Evolutionary conservation across 768 basidiomycete species (phyloP).

Genomic region (Pholiota molesta): DNA sequence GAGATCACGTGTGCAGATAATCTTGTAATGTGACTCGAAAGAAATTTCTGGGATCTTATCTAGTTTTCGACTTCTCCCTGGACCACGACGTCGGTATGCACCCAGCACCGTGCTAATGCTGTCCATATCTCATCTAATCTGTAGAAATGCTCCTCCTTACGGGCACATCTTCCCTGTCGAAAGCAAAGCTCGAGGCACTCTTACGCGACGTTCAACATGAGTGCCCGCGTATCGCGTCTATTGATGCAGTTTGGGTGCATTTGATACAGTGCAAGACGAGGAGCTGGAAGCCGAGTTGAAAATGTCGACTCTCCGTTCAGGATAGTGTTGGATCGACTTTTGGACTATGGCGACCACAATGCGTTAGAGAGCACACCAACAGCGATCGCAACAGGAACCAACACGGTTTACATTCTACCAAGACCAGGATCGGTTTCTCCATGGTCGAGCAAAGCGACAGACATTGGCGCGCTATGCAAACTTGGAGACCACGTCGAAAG

Average conservation of each 20-base stretch:
- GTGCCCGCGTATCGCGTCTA: slow-evolving; percentile 55
- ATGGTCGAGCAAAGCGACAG: slow-evolving; percentile 99
- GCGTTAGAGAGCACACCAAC: slow-evolving; percentile 46
- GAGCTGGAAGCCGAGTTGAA: slow-evolving; percentile 50
- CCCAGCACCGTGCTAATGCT: background rate
- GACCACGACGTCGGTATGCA: background rate
- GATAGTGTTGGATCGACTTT: slow-evolving; percentile 64
- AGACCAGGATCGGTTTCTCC: slow-evolving; percentile 92
- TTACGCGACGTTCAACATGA: slow-evolving; percentile 58
- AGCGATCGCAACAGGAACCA: slow-evolving; percentile 36
- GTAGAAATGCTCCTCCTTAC: slow-evolving; percentile 72
- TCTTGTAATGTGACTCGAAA: background rate
- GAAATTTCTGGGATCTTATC: background rate
- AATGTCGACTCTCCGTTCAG: slow-evolving; percentile 46
- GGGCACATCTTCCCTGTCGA: slow-evolving; percentile 78
- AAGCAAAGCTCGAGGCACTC: slow-evolving; percentile 68
- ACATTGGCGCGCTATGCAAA: slow-evolving; percentile 88
- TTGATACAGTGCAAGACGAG: slow-evolving; percentile 64
- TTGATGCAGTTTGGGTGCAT: slow-evolving; percentile 89
- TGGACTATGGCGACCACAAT: slow-evolving; percentile 85
- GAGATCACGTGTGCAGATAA: background rate
- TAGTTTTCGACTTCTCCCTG: background rate
- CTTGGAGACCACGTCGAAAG: slow-evolving; percentile 73
- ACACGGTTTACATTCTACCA: slow-evolving; percentile 76
- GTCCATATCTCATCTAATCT: slow-evolving; percentile 3